Conservation (phyloP, 2,329 filamentous ascomycete species). For the Plenodomus lindquistii region DNA sequence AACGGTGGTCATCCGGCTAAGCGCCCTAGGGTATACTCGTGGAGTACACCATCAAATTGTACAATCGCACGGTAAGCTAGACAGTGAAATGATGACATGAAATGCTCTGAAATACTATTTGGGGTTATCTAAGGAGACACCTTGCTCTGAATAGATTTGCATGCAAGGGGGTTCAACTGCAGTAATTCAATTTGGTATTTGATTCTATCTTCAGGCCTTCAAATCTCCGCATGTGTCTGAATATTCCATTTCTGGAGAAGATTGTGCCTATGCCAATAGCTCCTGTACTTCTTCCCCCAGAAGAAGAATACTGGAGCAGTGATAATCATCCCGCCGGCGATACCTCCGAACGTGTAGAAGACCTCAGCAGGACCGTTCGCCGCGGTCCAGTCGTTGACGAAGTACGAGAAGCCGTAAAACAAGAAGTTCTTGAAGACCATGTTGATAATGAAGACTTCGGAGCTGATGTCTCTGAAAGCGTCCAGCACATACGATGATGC, state of each 20-base stretch:
- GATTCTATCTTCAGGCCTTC: neutral
- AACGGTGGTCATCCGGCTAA: neutral
- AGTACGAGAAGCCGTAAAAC: constrained; percentile 50
- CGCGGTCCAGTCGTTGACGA: constrained; percentile 50
- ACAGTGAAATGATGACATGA: no score
- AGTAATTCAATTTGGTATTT: neutral
- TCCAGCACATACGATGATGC: constrained; percentile 46
- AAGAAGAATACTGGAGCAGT: constrained; percentile 41
- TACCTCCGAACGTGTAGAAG: constrained; percentile 45
- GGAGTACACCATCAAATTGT: no score
- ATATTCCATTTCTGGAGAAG: constrained; percentile 39
- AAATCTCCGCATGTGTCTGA: constrained; percentile 38
- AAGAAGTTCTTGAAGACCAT: constrained; percentile 53
- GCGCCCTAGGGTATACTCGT: neutral
- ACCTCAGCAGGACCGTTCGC: constrained; percentile 40
- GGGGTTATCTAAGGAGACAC: no score
- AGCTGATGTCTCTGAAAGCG: constrained; percentile 47
- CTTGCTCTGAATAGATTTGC: no score
- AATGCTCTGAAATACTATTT: no score
- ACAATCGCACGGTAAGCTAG: neutral
- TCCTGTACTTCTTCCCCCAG: constrained; percentile 41
- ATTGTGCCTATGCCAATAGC: constrained; percentile 41
- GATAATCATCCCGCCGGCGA: constrained; percentile 23
- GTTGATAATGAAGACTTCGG: constrained; percentile 50
- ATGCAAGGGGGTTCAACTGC: no score